These are phyloP conservation scores for Drechslerella coelobrocha DNA, from an alignment of 2,329 filamentous ascomycete species.

Conservation along the genomic window DNA sequence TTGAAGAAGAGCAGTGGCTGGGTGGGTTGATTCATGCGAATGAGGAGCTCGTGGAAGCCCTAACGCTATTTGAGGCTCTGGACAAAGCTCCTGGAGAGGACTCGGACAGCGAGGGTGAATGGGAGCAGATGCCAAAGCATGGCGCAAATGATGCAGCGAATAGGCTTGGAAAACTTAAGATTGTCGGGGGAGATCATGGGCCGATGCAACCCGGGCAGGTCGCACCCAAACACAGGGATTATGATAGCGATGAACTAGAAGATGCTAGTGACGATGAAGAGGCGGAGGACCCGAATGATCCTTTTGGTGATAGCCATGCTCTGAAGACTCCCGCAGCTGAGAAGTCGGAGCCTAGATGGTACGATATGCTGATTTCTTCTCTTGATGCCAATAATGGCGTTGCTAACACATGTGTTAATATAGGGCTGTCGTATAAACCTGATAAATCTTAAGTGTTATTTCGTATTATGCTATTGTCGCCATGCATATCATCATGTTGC, in stretches of 20 bases:
- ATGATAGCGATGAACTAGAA: conserved; percentile 66
- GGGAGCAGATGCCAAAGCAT: conserved; percentile 72
- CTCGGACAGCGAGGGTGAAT: conserved; percentile 68
- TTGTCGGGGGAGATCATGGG: conserved; percentile 58
- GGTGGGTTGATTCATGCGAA: conserved; percentile 91
- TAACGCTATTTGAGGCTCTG: conserved; percentile 94
- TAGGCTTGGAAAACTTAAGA: conserved; percentile 63
- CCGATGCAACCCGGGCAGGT: conserved; percentile 55
- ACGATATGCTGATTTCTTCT: background rate
- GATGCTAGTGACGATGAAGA: conserved; percentile 61
- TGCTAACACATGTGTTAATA: background rate
- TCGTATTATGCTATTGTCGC: background rate
- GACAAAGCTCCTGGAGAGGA: conserved; percentile 82
- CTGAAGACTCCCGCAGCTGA: conserved; percentile 65
- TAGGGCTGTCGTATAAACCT: conserved; percentile 26
- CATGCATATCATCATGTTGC: background rate
- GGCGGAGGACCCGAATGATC: conserved; percentile 82
- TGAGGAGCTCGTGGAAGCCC: conserved; percentile 88
- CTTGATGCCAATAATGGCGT: background rate
- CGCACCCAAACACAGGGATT: conserved; percentile 56
- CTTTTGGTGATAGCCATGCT: conserved; percentile 83
- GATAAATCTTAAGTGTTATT: background rate
- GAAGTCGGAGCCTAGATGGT: conserved; percentile 56
- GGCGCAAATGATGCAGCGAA: conserved; percentile 56
- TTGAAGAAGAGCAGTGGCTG: conserved; percentile 90